Conservation (phyloP, 148 eudicot genomes). For the Camellia japonica region DNA sequence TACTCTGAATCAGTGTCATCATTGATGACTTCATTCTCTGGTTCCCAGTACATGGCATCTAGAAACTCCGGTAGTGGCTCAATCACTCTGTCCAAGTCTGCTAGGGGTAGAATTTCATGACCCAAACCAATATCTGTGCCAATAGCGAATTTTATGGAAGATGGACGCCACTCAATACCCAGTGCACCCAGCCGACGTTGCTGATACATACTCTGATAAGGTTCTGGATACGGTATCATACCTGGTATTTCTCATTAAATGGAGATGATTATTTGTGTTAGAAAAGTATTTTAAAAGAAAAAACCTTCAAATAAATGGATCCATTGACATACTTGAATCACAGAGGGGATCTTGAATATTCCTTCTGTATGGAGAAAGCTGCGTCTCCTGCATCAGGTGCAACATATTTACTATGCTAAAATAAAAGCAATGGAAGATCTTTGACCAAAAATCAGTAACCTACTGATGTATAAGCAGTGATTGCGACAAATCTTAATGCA, state of each 20-base stretch:
- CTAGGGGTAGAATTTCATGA: slow-evolving; percentile 72
- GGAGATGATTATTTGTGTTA: neutral
- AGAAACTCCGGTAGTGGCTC: slow-evolving; percentile 73
- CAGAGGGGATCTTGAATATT: slow-evolving; percentile 83
- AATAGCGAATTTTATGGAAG: slow-evolving; percentile 56
- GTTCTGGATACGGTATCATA: slow-evolving; percentile 93
- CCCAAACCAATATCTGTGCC: slow-evolving; percentile 80
- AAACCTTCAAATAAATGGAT: neutral
- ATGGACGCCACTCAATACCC: slow-evolving; percentile 87
- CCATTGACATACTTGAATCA: slow-evolving; percentile 71
- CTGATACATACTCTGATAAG: slow-evolving; percentile 89
- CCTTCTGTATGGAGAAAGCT: slow-evolving; percentile 67
- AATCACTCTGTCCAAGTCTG: slow-evolving; percentile 68
- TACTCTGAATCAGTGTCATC: slow-evolving; percentile 90
- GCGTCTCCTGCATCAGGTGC: slow-evolving; percentile 76
- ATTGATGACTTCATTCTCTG: slow-evolving; percentile 66
- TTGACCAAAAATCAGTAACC: slow-evolving; percentile 2
- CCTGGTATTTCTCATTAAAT: slow-evolving; percentile 40
- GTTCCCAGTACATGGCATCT: slow-evolving; percentile 78
- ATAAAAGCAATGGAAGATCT: neutral
- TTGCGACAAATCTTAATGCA: neutral
- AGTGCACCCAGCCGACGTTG: slow-evolving; percentile 80
- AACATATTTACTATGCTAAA: neutral
- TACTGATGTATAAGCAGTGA: neutral
- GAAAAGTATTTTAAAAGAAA: slow-evolving; percentile 4